A percentile compares a stretch with the other conserved stretches of the same genome.
phyloP scores from a whole-genome alignment of 495 filamentous ascomycete species.

The Pyrenula aspistea region DNA sequence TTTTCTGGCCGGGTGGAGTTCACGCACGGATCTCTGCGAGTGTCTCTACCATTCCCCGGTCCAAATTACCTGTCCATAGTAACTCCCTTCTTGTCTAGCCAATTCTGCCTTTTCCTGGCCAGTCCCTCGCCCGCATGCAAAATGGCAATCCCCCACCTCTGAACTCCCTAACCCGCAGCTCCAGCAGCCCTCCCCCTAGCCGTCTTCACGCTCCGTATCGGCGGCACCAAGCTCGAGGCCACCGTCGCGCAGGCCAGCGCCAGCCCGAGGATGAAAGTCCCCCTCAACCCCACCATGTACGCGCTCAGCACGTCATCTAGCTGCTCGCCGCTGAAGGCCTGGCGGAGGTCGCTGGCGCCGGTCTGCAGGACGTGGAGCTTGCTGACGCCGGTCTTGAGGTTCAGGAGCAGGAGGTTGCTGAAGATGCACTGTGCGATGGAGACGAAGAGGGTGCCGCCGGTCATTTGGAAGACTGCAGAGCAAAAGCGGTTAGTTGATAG shows the following conservation, averaged over 20 bases:
- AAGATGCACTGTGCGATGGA: slow-evolving; percentile 35
- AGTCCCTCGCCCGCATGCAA: too few relatives aligned
- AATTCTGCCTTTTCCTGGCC: too few relatives aligned
- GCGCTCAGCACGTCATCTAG: slow-evolving; percentile 39
- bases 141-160: too few relatives aligned
- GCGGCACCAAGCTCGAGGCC: neutral
- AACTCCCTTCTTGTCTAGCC: too few relatives aligned
- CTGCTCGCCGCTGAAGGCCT: slow-evolving; percentile 26
- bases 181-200: too few relatives aligned
- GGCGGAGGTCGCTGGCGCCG: slow-evolving; percentile 38
- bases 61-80: too few relatives aligned
- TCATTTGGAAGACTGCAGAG: slow-evolving; percentile 25
- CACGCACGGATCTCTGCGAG: too few relatives aligned
- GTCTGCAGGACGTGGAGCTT: slow-evolving; percentile 27
- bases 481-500: too few relatives aligned
- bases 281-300: slow-evolving; percentile 47
- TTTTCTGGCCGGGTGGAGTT: too few relatives aligned
- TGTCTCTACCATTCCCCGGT: too few relatives aligned
- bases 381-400: neutral
- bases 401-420: slow-evolving; percentile 21
- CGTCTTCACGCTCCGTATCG: too few relatives aligned
- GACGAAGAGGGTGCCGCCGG: slow-evolving; percentile 35
- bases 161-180: too few relatives aligned
- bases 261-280: slow-evolving; percentile 15
- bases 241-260: slow-evolving; percentile 8